phyloP scores from a whole-genome alignment of 148 eudicot species.

The Cornus florida region DNA sequence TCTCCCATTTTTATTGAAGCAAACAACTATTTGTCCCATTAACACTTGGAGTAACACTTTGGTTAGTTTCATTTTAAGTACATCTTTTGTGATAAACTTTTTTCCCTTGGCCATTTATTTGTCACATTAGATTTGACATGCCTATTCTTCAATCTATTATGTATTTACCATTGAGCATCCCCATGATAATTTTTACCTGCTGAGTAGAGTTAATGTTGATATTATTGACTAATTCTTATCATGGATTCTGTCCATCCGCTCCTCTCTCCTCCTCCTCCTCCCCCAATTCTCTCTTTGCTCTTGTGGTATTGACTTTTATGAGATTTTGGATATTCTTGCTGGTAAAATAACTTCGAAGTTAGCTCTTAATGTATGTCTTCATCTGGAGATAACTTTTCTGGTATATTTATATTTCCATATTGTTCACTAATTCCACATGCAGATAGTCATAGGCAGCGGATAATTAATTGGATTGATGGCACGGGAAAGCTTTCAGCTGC shows the following conservation, averaged over 20 bases:
- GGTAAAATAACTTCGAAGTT: not conserved
- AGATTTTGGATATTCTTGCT: not conserved
- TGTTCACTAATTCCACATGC: conserved; percentile 19
- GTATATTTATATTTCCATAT: not conserved
- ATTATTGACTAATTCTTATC: not conserved
- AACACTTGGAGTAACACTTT: not conserved
- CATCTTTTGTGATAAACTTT: not conserved
- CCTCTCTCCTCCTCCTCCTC: too few species aligned
- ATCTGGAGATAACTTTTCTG: not conserved
- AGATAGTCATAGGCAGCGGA: conserved; percentile 95
- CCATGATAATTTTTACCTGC: not conserved
- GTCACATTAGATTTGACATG: not conserved
- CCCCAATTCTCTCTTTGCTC: too few species aligned
- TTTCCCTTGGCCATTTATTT: not conserved
- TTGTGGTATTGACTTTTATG: not conserved
- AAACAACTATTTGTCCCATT: not conserved
- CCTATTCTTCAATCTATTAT: not conserved
- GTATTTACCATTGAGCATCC: not conserved
- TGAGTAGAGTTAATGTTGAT: not conserved
- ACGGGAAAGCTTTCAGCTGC: conserved; percentile 83
- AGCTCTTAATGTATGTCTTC: not conserved
- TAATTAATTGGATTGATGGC: conserved; percentile 85
- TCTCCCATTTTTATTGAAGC: not conserved
- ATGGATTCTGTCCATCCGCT: too few species aligned
- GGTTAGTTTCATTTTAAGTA: not conserved